Conservation (phyloP, 75 land plant species). For the Sequoia sempervirens region DNA sequence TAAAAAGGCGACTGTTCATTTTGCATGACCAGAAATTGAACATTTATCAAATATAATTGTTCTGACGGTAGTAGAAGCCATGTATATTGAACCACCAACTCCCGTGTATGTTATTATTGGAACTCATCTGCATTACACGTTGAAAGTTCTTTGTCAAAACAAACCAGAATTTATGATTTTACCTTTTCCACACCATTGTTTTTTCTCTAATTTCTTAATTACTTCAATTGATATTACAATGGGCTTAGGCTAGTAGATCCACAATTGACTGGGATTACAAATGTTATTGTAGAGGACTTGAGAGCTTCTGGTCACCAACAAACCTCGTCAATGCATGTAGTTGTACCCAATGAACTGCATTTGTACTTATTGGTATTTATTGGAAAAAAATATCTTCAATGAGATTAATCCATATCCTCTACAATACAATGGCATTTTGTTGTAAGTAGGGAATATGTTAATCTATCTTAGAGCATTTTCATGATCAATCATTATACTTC, state of each 20-base stretch:
- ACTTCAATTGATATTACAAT: constrained; percentile 49
- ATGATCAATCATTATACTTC: constrained; percentile 47
- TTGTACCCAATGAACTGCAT: constrained; percentile 48
- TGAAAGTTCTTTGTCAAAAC: constrained; percentile 66
- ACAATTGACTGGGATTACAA: constrained; percentile 46
- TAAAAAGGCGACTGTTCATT: constrained; percentile 67
- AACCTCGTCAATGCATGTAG: constrained; percentile 72
- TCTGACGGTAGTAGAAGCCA: constrained; percentile 92
- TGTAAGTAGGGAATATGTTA: constrained; percentile 61
- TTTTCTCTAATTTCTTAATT: constrained; percentile 49
- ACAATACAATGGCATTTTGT: constrained; percentile 62
- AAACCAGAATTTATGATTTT: constrained; percentile 52
- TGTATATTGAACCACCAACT: constrained; percentile 89
- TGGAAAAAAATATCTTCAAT: constrained; percentile 19
- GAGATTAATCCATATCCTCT: constrained; percentile 23
- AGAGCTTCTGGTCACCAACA: constrained; percentile 81
- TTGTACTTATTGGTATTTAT: constrained; percentile 51
- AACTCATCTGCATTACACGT: constrained; percentile 47
- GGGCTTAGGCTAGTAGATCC: constrained; percentile 50
- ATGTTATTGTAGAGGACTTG: constrained; percentile 67
- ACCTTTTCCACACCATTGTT: constrained; percentile 72
- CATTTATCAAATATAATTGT: constrained; percentile 61
- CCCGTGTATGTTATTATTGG: constrained; percentile 80
- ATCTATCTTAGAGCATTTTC: constrained; percentile 63
- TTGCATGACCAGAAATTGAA: constrained; percentile 57